These are phyloP conservation scores for Solanum aculeatissimum DNA, from an alignment of 305 asterid genomes.

Conservation along the genomic window DNA sequence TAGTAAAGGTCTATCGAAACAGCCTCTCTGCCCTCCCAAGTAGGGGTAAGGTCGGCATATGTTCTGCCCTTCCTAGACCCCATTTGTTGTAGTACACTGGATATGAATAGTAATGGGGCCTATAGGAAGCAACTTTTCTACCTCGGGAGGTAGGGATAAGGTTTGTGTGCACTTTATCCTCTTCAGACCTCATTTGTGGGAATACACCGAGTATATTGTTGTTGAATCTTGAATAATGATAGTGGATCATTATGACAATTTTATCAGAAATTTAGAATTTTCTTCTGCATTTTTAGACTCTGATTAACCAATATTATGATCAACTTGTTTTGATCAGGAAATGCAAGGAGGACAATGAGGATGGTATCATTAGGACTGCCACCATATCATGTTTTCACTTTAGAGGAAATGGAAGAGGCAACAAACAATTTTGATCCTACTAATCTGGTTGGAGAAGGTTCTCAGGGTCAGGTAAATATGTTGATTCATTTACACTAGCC, in stretches of 20 bases:
- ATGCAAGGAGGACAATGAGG: constrained; percentile 58
- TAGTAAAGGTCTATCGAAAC: background rate
- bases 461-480: constrained; percentile 60
- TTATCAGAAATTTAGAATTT: background rate
- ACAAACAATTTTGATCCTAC: constrained; percentile 70
- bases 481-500: background rate
- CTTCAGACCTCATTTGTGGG: too few relatives aligned
- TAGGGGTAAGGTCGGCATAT: background rate
- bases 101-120: too few relatives aligned
- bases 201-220: background rate
- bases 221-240: background rate
- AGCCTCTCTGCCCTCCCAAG: background rate
- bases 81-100: too few relatives aligned
- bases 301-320: background rate
- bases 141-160: too few relatives aligned
- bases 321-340: constrained; percentile 26
- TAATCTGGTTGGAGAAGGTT: constrained; percentile 65
- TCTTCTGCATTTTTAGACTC: background rate
- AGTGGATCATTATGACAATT: background rate
- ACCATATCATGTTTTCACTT: constrained; percentile 70
- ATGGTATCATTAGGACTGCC: constrained; percentile 74
- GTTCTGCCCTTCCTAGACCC: background rate
- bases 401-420: constrained; percentile 93
- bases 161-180: too few relatives aligned
- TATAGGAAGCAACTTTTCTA: too few relatives aligned